Evolutionary conservation across 371 early-diverging fungal genomes (phyloP).

Genomic region (Mortierella sp.): DNA sequence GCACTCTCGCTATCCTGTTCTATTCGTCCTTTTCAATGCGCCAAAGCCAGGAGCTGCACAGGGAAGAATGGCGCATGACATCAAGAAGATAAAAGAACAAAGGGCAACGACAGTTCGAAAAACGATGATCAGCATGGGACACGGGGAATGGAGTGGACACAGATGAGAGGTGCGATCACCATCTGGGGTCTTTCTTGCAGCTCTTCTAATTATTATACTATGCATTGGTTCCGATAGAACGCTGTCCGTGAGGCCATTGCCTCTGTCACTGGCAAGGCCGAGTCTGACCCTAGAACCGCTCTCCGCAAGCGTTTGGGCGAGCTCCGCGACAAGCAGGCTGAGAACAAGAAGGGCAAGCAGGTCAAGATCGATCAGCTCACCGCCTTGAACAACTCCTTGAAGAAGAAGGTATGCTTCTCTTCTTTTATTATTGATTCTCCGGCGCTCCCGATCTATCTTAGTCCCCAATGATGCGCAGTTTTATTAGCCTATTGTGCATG

Average conservation of each 20-base stretch:
- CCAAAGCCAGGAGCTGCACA: not conserved
- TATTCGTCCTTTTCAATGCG: not conserved
- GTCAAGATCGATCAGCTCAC: conserved; percentile 76
- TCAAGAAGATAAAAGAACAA: not conserved
- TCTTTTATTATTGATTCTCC: conserved; percentile 54
- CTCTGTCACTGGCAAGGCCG: conserved; percentile 59
- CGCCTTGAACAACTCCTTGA: conserved; percentile 75
- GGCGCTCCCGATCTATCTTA: conserved; percentile 9
- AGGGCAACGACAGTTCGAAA: too few relatives aligned
- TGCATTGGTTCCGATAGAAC: conserved; percentile 63
- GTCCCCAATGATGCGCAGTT: not conserved
- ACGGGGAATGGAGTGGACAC: not conserved
- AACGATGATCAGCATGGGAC: not conserved
- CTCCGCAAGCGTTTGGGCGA: conserved; percentile 70
- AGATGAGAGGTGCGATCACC: not conserved
- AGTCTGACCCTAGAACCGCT: conserved; percentile 64
- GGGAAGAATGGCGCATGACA: not conserved
- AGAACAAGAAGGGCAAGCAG: conserved; percentile 68
- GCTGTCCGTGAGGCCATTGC: conserved; percentile 73
- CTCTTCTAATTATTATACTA: conserved; percentile 65
- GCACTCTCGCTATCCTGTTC: not conserved
- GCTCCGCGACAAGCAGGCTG: conserved; percentile 74
- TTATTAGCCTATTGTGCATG: not conserved
- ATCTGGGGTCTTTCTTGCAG: not conserved
- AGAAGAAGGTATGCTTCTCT: conserved; percentile 74